Evolutionary conservation across 345 rosid genomes (phyloP).

Genomic region (Eucalyptus pauciflora): DNA sequence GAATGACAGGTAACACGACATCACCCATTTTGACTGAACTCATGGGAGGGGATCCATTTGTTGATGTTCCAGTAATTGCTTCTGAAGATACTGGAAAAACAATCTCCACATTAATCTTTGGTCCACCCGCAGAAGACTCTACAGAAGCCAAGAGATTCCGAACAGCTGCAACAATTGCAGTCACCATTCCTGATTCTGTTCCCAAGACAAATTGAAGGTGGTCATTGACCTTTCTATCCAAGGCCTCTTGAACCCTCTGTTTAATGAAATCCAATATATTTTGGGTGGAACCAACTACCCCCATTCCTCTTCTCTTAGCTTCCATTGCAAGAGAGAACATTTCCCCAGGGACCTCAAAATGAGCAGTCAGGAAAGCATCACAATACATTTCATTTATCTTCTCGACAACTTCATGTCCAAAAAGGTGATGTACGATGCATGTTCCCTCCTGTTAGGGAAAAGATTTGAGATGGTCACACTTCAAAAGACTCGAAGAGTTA

Average conservation of each 20-base stretch:
- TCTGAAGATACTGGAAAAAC: conserved; percentile 93
- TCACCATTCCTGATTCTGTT: conserved; percentile 97
- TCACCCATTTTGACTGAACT: conserved; percentile 35
- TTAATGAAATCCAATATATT: conserved; percentile 87
- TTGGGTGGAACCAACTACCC: conserved; percentile 87
- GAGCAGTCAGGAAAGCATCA: conserved; percentile 92
- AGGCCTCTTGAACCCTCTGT: conserved; percentile 67
- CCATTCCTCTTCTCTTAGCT: conserved; percentile 92
- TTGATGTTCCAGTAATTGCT: conserved; percentile 54
- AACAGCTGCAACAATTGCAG: conserved; percentile 80
- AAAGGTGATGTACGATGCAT: conserved; percentile 90
- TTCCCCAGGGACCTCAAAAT: conserved; percentile 97
- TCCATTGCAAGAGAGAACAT: conserved; percentile 98
- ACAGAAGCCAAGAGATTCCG: conserved; percentile 38
- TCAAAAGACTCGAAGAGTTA: background rate
- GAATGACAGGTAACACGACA: conserved; percentile 54
- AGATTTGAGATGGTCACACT: background rate
- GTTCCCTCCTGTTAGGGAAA: conserved; percentile 61
- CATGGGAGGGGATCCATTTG: conserved; percentile 20
- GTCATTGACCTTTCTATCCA: conserved; percentile 66
- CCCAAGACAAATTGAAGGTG: conserved; percentile 89
- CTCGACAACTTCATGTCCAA: conserved; percentile 85
- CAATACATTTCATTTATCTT: conserved; percentile 76
- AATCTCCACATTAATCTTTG: conserved; percentile 76
- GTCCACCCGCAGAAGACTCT: conserved; percentile 14